Evolutionary conservation across 495 filamentous ascomycete species (phyloP).

Genomic region (Lasiosphaeria ovina): DNA sequence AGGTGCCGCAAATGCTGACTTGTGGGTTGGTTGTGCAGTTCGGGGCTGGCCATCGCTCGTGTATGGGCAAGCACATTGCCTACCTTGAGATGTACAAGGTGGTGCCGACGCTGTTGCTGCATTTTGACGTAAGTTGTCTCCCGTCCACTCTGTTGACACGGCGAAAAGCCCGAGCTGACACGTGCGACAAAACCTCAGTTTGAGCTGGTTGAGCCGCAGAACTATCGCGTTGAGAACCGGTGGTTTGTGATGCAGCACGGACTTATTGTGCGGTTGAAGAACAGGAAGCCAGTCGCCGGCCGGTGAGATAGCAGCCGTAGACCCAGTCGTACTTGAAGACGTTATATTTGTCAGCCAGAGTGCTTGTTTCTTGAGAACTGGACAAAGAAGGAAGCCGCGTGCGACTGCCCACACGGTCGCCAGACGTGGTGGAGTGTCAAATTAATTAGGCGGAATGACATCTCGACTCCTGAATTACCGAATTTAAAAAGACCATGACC

Average conservation of each 20-base stretch:
- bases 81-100: slow-evolving; percentile 65
- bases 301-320: too few relatives aligned
- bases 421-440: too few relatives aligned
- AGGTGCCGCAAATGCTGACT: background rate
- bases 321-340: too few relatives aligned
- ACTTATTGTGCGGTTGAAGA: background rate
- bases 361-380: too few relatives aligned
- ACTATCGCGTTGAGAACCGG: background rate
- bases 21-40: slow-evolving; percentile 38
- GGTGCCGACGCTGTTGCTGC: slow-evolving; percentile 57
- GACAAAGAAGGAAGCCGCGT: too few relatives aligned
- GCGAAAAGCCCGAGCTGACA: background rate
- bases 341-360: too few relatives aligned
- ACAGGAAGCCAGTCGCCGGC: background rate
- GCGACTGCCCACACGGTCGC: too few relatives aligned
- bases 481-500: too few relatives aligned
- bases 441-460: too few relatives aligned
- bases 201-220: background rate
- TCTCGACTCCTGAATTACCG: too few relatives aligned
- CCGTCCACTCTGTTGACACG: background rate
- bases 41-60: slow-evolving; percentile 60
- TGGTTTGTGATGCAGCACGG: background rate
- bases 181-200: background rate
- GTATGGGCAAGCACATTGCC: slow-evolving; percentile 64
- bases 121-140: slow-evolving; percentile 42